Evolutionary conservation across 2,329 filamentous ascomycete genomes (phyloP).

Genomic region (Stachybotrys chartarum): DNA sequence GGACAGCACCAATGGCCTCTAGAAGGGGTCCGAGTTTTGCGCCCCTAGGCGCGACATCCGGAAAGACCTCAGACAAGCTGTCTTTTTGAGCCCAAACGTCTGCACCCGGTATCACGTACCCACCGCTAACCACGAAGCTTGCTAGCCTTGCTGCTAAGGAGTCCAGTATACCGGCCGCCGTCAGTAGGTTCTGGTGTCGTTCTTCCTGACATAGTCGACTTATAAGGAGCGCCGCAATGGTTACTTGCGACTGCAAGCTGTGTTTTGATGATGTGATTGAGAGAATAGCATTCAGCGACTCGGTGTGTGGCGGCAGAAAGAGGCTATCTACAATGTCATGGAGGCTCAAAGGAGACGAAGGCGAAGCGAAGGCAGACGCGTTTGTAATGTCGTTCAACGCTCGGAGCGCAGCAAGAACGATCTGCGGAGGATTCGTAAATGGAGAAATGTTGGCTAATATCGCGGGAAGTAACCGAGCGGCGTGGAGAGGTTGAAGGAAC

Average conservation of each 20-base stretch:
- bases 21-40: constrained; percentile 63
- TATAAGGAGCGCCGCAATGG: constrained; percentile 50
- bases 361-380: constrained; percentile 50
- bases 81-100: constrained; percentile 47
- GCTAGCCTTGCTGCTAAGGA: constrained; percentile 68
- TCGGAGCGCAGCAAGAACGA: constrained; percentile 67
- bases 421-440: constrained; percentile 52
- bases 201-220: constrained; percentile 59
- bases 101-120: constrained; percentile 60
- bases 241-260: constrained; percentile 54
- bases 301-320: constrained; percentile 55
- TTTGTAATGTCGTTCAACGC: constrained; percentile 66
- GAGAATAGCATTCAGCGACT: constrained; percentile 59
- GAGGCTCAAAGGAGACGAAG: constrained; percentile 39
- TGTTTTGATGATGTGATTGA: constrained; percentile 45
- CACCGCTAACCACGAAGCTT: constrained; percentile 60
- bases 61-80: constrained; percentile 50
- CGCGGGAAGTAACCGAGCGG: constrained; percentile 59
- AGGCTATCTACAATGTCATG: constrained; percentile 54
- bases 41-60: constrained; percentile 50
- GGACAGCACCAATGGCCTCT: constrained; percentile 68
- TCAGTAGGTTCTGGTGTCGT: constrained; percentile 61
- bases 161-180: constrained; percentile 69
- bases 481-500: constrained; percentile 69
- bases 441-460: constrained; percentile 66